These are phyloP conservation scores for Aeminium ludgeri DNA, from an alignment of 495 filamentous ascomycete species.

Conservation along the genomic window DNA sequence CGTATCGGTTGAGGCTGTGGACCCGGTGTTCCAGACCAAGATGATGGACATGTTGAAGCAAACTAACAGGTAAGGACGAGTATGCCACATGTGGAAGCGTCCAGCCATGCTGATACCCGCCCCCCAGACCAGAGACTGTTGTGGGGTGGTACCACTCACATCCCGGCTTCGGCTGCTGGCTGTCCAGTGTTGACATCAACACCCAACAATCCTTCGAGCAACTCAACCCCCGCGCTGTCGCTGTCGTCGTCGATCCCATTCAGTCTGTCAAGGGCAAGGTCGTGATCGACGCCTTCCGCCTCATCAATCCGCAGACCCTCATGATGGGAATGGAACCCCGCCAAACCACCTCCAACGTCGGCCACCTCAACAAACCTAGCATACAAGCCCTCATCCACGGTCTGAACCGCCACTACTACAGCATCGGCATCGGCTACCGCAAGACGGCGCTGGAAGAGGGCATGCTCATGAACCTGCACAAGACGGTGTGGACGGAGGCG, in stretches of 20 bases:
- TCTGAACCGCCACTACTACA: slow-evolving; percentile 96
- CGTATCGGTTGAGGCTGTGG: slow-evolving; percentile 94
- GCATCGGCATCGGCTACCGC: slow-evolving; percentile 91
- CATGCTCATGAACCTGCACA: slow-evolving; percentile 99
- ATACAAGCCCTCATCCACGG: slow-evolving; percentile 99
- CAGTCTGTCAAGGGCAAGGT: slow-evolving; percentile 99
- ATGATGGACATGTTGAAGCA: slow-evolving; percentile 99
- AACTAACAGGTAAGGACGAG: slow-evolving; percentile 65
- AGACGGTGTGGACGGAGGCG: slow-evolving; percentile 97
- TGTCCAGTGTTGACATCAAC: slow-evolving; percentile 97
- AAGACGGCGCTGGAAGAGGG: slow-evolving; percentile 97
- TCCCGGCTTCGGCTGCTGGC: slow-evolving; percentile 97
- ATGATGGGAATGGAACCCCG: slow-evolving; percentile 98
- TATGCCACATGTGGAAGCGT: background rate
- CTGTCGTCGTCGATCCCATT: slow-evolving; percentile 94
- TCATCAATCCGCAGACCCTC: slow-evolving; percentile 96
- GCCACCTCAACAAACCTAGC: slow-evolving; percentile 94
- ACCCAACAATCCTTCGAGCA: slow-evolving; percentile 99
- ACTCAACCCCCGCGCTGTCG: slow-evolving; percentile 84
- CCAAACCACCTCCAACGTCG: slow-evolving; percentile 93
- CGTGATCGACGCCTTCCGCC: slow-evolving; percentile 96
- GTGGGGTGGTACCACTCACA: slow-evolving; percentile 99
- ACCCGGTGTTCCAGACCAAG: slow-evolving; percentile 96
- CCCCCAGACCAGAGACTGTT: slow-evolving; percentile 70
- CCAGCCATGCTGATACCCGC: background rate